Conservation (phyloP, 371 early-diverging fungal species). For the Haplosporangium sp. region DNA sequence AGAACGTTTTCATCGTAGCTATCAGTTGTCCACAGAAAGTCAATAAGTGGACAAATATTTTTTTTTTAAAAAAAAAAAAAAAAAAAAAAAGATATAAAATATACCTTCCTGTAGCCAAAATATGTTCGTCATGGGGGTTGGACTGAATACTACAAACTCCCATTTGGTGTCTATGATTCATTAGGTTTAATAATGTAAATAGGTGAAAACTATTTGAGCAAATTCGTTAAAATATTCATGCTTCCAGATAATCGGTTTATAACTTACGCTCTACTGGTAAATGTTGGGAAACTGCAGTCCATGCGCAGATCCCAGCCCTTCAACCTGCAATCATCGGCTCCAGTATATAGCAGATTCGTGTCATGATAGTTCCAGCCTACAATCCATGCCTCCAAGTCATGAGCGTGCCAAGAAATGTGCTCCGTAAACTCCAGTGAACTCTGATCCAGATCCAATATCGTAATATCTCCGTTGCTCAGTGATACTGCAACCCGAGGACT, state of each 20-base stretch:
- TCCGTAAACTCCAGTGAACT: constrained; percentile 51
- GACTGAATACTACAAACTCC: constrained; percentile 93
- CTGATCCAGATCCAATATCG: constrained; percentile 58
- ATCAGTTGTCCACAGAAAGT: background rate
- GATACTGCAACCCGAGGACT: constrained; percentile 64
- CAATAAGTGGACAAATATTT: background rate
- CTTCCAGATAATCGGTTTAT: background rate
- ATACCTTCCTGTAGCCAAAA: constrained; percentile 84
- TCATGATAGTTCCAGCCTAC: constrained; percentile 86
- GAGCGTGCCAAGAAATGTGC: constrained; percentile 76
- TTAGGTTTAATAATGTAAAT: background rate
- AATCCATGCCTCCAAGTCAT: constrained; percentile 95
- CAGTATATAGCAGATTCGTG: constrained; percentile 73
- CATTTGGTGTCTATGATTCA: constrained; percentile 68
- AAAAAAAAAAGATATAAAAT: background rate
- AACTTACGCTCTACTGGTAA: constrained; percentile 65
- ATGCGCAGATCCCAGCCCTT: constrained; percentile 90
- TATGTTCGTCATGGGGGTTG: constrained; percentile 76
- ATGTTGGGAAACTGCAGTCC: constrained; percentile 57
- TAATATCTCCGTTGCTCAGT: constrained; percentile 76
- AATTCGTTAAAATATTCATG: background rate
- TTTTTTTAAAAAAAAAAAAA: background rate
- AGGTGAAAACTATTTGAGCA: too few relatives aligned
- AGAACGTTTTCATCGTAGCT: constrained; percentile 89
- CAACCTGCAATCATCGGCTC: constrained; percentile 86